Evolutionary conservation across 23 red algal genomes (phyloP).

Genomic region (Gracilaria caudata): DNA sequence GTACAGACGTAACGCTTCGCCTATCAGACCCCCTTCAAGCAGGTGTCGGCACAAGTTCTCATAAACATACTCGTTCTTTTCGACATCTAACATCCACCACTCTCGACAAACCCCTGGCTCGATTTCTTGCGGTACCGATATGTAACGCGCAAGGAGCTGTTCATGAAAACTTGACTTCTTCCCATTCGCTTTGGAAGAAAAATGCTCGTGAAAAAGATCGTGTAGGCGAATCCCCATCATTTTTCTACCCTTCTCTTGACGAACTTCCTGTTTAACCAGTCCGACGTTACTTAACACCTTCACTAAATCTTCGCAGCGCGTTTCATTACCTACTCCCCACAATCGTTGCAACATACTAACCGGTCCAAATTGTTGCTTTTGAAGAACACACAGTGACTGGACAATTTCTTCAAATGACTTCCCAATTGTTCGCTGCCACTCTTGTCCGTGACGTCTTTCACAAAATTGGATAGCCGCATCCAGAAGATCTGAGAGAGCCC

Average conservation of each 20-base stretch:
- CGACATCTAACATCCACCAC: background rate
- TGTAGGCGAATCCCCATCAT: background rate
- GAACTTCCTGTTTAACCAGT: conserved; percentile 6
- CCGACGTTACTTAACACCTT: too few relatives aligned
- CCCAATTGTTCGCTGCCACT: background rate
- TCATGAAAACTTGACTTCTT: conserved; percentile 6
- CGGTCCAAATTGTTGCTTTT: conserved; percentile 15
- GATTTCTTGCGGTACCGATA: background rate
- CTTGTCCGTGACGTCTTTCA: background rate
- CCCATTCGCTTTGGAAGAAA: background rate
- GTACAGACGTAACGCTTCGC: background rate
- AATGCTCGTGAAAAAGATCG: conserved; percentile 3
- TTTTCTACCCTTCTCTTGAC: background rate
- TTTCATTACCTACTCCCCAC: background rate
- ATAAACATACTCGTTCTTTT: background rate
- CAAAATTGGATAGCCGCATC: conserved; percentile 1
- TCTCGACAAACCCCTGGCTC: background rate
- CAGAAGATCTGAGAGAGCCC: too few relatives aligned
- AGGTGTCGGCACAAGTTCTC: conserved; percentile 6
- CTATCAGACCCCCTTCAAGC: background rate
- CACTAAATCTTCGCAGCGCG: too few relatives aligned
- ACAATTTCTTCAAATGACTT: background rate
- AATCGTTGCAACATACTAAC: conserved; percentile 1
- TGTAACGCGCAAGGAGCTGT: background rate
- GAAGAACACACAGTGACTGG: background rate